phyloP scores from a whole-genome alignment of 495 filamentous ascomycete genomes.

The Cladorrhinum samala region DNA sequence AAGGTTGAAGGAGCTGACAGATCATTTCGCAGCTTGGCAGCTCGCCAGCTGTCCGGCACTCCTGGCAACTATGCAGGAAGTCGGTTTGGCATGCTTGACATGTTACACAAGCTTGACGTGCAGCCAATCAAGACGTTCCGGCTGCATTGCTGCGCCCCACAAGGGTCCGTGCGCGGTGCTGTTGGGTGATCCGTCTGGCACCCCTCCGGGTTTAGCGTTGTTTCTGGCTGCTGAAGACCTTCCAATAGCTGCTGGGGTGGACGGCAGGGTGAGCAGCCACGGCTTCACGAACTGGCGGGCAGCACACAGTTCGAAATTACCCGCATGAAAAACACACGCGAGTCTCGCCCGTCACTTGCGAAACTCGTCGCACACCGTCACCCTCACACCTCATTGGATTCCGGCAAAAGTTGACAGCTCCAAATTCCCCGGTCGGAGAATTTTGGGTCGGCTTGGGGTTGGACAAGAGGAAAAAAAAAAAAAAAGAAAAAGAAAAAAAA shows the following conservation, averaged over 20 bases:
- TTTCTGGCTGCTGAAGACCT: background rate
- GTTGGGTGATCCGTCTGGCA: background rate
- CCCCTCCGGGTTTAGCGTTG: background rate
- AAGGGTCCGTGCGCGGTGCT: slow-evolving; percentile 8
- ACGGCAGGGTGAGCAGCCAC: background rate
- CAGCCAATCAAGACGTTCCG: background rate
- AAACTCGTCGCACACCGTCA: no score
- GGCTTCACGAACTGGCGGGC: no score
- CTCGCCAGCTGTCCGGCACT: background rate
- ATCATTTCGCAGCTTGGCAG: background rate
- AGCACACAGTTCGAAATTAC: no score
- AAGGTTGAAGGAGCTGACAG: background rate
- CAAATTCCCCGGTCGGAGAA: background rate
- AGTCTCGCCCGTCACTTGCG: background rate
- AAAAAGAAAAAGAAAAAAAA: no score
- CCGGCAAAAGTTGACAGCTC: background rate
- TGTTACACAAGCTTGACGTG: background rate
- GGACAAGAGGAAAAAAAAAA: no score
- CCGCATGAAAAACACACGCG: background rate
- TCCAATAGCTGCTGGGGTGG: no score
- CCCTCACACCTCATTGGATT: no score
- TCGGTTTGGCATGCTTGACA: background rate
- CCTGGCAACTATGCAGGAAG: background rate
- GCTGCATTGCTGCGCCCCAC: slow-evolving; percentile 20
- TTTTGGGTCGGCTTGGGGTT: no score